Base-by-base conservation (phyloP, 495 filamentous ascomycete genomes). In the Daldinia decipiens region DNA sequence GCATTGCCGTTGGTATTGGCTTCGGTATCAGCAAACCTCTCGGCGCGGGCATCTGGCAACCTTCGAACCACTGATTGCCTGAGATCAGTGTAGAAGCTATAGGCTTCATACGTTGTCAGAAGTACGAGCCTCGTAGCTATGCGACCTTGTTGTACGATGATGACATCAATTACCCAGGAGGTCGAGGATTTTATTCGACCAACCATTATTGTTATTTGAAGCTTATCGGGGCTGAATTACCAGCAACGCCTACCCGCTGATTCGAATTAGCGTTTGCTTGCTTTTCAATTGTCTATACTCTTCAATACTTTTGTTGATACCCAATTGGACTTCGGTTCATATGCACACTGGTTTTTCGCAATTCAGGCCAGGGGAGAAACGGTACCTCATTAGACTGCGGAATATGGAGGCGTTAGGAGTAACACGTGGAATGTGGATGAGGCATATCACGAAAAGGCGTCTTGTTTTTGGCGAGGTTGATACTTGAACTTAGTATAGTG, bases 21-120 rank as follows among this genome's bases (percentile, higher is more conserved):
- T 75, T 84, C 52, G 82, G 83, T 53, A 76, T 85, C 70, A 85
- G 83, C 78, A 85, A 84, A 70, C 79, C 82, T 3, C 77, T 84
- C 3, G 81, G 82, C 27, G 82, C 83, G 7, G 78, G 76, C 29
- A 81, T 84, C 68, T 85, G 82, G 82, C 72, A 75, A n/a, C 72
- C 75, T 36, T 62, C 58, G 12, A 34, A 72, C 52, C 21, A 63
- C 57, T 67, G 24, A 70, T 62, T 39, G 40, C 40, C 54, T 21
- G 7, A 13, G n/a, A 58, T 29, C 36, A 13, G 11, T n/a, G 27
- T 17, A 17, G 40, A 57, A n/a, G n/a, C 24, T 2, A 15, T 17
- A 40, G 47, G 34, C 36, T 36, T 19, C 17, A 24, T 43, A 21
- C n/a, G 6, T 27, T 43, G n/a, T 24, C 36, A 29, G 32, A 38